Evolutionary conservation across 2,329 filamentous ascomycete species (phyloP).

Genomic region (Trichoderma brevicompactum): DNA sequence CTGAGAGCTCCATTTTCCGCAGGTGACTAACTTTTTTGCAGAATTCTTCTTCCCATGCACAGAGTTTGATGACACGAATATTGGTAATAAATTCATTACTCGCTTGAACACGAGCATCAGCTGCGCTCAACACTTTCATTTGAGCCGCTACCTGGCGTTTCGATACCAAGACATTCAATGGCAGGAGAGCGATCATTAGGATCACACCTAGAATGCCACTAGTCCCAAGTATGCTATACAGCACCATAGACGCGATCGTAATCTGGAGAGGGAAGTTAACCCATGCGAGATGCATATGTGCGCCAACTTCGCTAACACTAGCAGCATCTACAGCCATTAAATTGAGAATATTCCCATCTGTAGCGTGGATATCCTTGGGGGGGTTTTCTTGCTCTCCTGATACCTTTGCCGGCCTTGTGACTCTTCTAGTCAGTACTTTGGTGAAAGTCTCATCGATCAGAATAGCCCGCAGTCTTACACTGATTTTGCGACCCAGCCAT

Average conservation of each 20-base stretch:
- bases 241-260: background rate
- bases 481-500: background rate
- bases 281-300: constrained; percentile 2
- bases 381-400: background rate
- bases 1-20: background rate
- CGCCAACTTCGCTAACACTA: constrained; percentile 1
- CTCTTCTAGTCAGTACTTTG: background rate
- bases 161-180: background rate
- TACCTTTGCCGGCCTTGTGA: background rate
- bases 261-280: background rate
- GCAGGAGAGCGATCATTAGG: background rate
- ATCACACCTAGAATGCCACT: constrained; percentile 1
- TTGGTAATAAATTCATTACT: background rate
- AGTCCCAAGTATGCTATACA: constrained; percentile 2
- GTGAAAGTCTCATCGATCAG: background rate
- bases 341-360: background rate
- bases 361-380: background rate
- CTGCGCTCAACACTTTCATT: background rate
- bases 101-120: background rate
- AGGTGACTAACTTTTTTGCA: background rate
- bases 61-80: constrained; percentile 1
- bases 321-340: constrained; percentile 1
- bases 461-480: background rate
- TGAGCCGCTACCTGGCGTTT: constrained; percentile 3
- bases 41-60: constrained; percentile 2